Evolutionary conservation across 2,329 filamentous ascomycete genomes (phyloP), one percentile per base, ranked within the genome.

Genomic region (Aspergillus versicolor): DNA sequence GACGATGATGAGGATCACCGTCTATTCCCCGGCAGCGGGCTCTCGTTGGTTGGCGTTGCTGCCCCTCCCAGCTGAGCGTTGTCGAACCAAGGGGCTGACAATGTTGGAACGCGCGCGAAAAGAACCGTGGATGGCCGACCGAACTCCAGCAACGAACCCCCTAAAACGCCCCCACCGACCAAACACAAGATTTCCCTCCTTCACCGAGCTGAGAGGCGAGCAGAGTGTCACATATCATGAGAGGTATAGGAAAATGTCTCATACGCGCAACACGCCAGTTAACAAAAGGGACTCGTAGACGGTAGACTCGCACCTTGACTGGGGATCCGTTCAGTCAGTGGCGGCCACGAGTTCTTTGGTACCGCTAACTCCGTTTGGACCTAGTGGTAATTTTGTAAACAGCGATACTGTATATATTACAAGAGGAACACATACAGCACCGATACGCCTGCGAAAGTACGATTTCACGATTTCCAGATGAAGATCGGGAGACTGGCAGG

Each of bases 1-100:
- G 56, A 60, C 52, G 58, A 58, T 62, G 60, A 63, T 62, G 60
- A 63, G 58, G 61, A 65, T 63, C 61, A 65, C 56, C 63, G 40
- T 52, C 60, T 60, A 57, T 60, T 49, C 58, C 56, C 59, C 55
- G 56, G 58, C 19, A 43, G 37, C 46, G 42, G 56, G 34, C 48
- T 48, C 60, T 61, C 46, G 52, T 61, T 60, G 58, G 63, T 52
- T 40, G 56, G 42, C 48, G 59, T n/a, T 37, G 15, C 5, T 51
- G 38, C 46, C 15, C 27, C 19, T 58, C 55, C 30, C 46, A 47
- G 44, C 55, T 56, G 38, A 41, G 46, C 32, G 50, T 30, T 47
- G 56, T 58, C 56, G 61, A 62, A 62, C 61, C 60, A 63, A 60
- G 54, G 60, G 43, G 54, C 56, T 41, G 52, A 47, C 49, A 57